A percentile compares a stretch with the other conserved stretches of the same genome.
Conservation (phyloP, 352 stramenopile genomes). For the Phytophthora fragariae region DNA sequence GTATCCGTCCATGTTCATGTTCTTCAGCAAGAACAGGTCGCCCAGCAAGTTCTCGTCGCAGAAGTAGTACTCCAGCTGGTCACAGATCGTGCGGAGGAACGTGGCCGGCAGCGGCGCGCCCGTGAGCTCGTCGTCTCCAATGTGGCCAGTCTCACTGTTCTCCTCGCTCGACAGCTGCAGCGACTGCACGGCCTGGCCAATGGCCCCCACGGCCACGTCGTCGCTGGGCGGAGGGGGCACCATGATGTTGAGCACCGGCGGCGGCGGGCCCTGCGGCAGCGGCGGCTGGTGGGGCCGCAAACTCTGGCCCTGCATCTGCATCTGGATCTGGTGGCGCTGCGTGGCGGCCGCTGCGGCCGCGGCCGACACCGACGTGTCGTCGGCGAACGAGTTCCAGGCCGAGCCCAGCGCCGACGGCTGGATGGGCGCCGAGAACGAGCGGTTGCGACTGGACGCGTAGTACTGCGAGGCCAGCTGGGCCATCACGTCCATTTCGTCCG, state of each 20-base stretch:
- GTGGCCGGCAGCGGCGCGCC: slow-evolving; percentile 71
- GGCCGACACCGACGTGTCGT: slow-evolving; percentile 48
- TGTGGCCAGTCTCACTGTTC: slow-evolving; percentile 57
- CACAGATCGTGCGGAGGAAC: slow-evolving; percentile 87
- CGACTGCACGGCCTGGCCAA: slow-evolving; percentile 68
- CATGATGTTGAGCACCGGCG: slow-evolving; percentile 61
- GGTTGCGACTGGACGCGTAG: slow-evolving; percentile 73
- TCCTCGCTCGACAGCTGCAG: slow-evolving; percentile 53
- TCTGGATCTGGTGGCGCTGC: slow-evolving; percentile 32
- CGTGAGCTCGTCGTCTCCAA: slow-evolving; percentile 22
- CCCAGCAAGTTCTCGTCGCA: slow-evolving; percentile 89
- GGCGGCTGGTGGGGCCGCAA: slow-evolving; percentile 38
- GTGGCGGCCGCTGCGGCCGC: slow-evolving; percentile 28
- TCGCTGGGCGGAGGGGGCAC: slow-evolving; percentile 43
- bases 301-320: slow-evolving; percentile 27
- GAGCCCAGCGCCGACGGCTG: slow-evolving; percentile 62
- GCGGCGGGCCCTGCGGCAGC: slow-evolving; percentile 47
- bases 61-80: slow-evolving; percentile 91
- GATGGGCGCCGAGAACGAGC: slow-evolving; percentile 76
- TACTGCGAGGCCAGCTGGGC: slow-evolving; percentile 85
- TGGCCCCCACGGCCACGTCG: slow-evolving; percentile 57
- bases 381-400: slow-evolving; percentile 65
- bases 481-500: slow-evolving; percentile 80
- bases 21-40: slow-evolving; percentile 88
- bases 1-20: slow-evolving; percentile 91